phyloP scores from a whole-genome alignment of 148 eudicot genomes.

The Fagopyrum tataricum region DNA sequence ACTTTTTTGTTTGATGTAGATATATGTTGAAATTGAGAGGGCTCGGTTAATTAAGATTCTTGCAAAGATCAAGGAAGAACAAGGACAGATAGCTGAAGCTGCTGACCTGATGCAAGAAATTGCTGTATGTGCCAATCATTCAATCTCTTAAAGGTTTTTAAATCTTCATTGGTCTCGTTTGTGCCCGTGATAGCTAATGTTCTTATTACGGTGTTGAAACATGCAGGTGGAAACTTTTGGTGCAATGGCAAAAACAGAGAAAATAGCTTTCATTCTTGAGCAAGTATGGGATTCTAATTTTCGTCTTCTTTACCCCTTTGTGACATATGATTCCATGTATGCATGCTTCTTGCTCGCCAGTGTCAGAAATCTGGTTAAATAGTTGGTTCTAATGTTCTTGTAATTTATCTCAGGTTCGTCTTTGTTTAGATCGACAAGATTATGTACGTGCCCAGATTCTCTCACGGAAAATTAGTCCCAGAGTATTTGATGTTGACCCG shows the following conservation, averaged over 20 bases:
- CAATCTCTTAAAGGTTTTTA: neutral
- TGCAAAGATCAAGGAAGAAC: conserved; percentile 90
- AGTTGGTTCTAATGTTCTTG: conserved; percentile 11
- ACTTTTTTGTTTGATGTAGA: conserved; percentile 28
- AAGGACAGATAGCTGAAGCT: conserved; percentile 86
- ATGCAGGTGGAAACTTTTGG: conserved; percentile 93
- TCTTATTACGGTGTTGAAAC: conserved; percentile 10
- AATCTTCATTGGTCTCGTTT: neutral
- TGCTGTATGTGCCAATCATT: conserved; percentile 49
- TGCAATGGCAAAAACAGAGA: conserved; percentile 97
- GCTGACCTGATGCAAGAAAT: conserved; percentile 98
- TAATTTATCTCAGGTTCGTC: conserved; percentile 55
- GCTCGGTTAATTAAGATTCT: conserved; percentile 76
- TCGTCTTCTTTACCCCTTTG: neutral
- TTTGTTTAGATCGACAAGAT: conserved; percentile 84
- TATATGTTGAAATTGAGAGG: conserved; percentile 92
- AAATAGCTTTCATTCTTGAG: conserved; percentile 89
- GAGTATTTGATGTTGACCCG: conserved; percentile 77
- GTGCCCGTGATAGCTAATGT: neutral
- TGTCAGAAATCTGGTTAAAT: neutral
- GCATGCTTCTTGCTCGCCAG: neutral
- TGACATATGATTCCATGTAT: neutral
- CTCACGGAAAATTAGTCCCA: conserved; percentile 80
- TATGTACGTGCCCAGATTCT: conserved; percentile 94
- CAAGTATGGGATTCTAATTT: conserved; percentile 46